Percentiles rank a stretch among this genome's conserved stretches.
Evolutionary conservation across 306 rosid species (phyloP).

Genomic region (Corylus heterophylla): DNA sequence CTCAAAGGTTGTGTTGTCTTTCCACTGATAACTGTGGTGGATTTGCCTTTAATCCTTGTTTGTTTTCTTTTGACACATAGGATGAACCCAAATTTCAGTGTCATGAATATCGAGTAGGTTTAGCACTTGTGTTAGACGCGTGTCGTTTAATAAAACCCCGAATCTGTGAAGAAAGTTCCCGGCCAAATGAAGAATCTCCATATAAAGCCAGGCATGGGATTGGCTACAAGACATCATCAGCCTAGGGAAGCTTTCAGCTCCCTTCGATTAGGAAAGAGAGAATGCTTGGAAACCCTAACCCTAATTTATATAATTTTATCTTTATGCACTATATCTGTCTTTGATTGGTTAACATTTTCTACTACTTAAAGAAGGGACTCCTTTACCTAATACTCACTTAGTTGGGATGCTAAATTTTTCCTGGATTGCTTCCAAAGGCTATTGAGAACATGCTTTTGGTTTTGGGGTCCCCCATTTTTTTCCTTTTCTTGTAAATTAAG

Average conservation of each 20-base stretch:
- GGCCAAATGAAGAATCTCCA: neutral
- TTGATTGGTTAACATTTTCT: constrained; percentile 28
- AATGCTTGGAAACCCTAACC: neutral
- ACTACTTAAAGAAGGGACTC: constrained; percentile 8
- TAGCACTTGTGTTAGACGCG: constrained; percentile 23
- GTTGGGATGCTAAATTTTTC: constrained; percentile 33
- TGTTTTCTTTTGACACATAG: neutral
- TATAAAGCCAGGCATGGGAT: constrained; percentile 1
- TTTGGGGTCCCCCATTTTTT: neutral
- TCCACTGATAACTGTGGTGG: constrained; percentile 32
- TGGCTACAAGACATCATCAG: neutral
- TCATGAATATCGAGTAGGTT: constrained; percentile 23
- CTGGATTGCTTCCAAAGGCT: constrained; percentile 24
- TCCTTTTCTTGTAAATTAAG: neutral
- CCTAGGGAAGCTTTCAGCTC: neutral
- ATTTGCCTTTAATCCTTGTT: constrained; percentile 14
- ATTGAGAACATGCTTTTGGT: constrained; percentile 6
- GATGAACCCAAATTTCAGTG: constrained; percentile 4
- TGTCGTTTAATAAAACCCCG: neutral
- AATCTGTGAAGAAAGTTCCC: neutral
- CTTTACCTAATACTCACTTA: constrained; percentile 20
- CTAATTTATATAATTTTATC: neutral
- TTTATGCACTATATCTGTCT: constrained; percentile 21
- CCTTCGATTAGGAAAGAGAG: constrained; percentile 1
- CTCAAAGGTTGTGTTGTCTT: constrained; percentile 20